phyloP scores from a whole-genome alignment of 2,329 filamentous ascomycete genomes.

The Paecilomyces formosus region DNA sequence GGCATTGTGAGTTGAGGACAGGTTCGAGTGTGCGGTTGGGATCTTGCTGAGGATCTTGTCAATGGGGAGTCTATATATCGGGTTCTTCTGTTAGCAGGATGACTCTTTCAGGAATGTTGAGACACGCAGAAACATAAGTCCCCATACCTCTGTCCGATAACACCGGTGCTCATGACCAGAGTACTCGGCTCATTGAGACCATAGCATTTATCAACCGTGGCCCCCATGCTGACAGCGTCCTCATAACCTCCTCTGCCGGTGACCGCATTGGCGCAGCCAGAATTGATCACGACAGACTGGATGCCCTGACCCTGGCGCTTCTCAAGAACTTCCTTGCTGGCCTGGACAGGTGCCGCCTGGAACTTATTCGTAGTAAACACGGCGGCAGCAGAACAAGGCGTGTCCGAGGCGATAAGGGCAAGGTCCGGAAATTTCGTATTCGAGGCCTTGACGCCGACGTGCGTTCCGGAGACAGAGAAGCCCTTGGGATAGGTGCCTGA shows the following conservation, averaged over 20 bases:
- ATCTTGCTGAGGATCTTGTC: constrained; percentile 81
- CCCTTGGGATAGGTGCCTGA: constrained; percentile 83
- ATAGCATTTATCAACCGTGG: constrained; percentile 63
- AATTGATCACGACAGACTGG: constrained; percentile 82
- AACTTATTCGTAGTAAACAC: constrained; percentile 99
- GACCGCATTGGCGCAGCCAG: constrained; percentile 93
- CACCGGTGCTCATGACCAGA: constrained; percentile 97
- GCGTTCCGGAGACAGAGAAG: constrained; percentile 76
- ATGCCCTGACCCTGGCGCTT: constrained; percentile 61
- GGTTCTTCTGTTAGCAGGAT: constrained; percentile 1
- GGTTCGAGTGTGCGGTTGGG: constrained; percentile 62
- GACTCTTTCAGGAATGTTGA: background rate
- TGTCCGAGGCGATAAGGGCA: constrained; percentile 78
- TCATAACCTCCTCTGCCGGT: constrained; percentile 84
- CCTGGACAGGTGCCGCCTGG: constrained; percentile 88
- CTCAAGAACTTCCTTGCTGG: constrained; percentile 66
- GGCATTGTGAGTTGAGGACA: constrained; percentile 70
- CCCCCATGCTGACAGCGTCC: constrained; percentile 79
- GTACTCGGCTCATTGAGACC: constrained; percentile 51
- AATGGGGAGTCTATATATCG: constrained; percentile 63
- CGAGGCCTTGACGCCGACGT: constrained; percentile 87
- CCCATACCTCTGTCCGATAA: constrained; percentile 79
- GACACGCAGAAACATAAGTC: background rate
- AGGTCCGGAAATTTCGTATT: constrained; percentile 91
- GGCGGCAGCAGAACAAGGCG: constrained; percentile 76